Evolutionary conservation across 345 rosid genomes (phyloP), one percentile per base, ranked within the genome.

Genomic region (Salix exigua): DNA sequence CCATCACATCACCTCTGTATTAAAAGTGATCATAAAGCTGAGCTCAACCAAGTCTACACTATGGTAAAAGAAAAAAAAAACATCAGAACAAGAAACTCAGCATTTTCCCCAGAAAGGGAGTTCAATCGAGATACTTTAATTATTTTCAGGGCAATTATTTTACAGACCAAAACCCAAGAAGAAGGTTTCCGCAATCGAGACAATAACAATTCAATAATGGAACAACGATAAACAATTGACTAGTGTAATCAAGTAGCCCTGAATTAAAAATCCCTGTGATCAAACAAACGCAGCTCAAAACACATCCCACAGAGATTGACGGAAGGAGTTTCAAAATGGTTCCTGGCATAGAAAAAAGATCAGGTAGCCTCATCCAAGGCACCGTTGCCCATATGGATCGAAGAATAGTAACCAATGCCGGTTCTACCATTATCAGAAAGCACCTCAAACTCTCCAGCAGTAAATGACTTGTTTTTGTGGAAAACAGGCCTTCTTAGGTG

Each of bases 381-480:
- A 14, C 66, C 69, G 33, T 48, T 67, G 30, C 42, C 33, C 38
- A 4, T 10, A 12, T 61, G 26, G 23, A 4, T 40, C 31, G 42
- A 46, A 23, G 50, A 68, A 66, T 30, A 70, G 71, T 74, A 88
- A 42, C 77, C 44, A 68, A 92, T 70, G 61, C 96, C 96, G 16
- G 82, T 86, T 78, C 76, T 81, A 71, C 77, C 85, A 63, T 79
- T 82, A 63, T 75, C 76, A 16, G 84, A 71, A 71, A 81, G 78
- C 72, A 90, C 86, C 82, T 87, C 88, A 62, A 88, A 89, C 10
- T 87, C 82, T 38, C 94, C 94, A 46, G 87, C 75, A 70, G 79
- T 75, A 73, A 18, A 70, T 42, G 84, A 75, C 6, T 73, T 81
- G 3, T 82, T 80, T 73, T 82, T 35, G 26, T 33, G 42, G 23